Percentiles rank a stretch among this genome's conserved stretches.
Evolutionary conservation across 305 asterid genomes (phyloP).

Genomic region (Rubia peregrina): DNA sequence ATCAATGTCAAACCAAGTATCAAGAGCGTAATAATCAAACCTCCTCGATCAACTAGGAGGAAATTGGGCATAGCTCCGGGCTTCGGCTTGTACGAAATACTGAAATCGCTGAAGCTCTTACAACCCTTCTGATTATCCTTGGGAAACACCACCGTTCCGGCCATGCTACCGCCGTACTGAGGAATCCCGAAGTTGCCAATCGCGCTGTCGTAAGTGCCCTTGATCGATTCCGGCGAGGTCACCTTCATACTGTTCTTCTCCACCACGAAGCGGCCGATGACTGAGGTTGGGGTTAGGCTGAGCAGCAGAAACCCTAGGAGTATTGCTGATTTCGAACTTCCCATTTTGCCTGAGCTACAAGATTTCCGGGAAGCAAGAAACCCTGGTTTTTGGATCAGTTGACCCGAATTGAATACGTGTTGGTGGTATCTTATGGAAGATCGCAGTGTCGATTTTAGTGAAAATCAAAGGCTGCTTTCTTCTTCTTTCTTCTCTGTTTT

Average conservation of each 20-base stretch:
- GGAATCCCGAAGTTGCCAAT: conserved; percentile 90
- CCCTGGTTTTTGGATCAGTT: background rate
- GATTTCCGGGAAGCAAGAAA: conserved; percentile 1
- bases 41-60: conserved; percentile 88
- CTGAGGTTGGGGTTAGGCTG: conserved; percentile 30
- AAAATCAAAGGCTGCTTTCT: background rate
- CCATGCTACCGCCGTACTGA: conserved; percentile 81
- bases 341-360: conserved; percentile 44
- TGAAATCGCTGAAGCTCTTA: conserved; percentile 52
- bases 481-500: background rate
- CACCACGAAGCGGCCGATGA: conserved; percentile 63
- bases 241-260: conserved; percentile 87
- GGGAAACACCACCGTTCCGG: conserved; percentile 64
- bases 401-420: background rate
- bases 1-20: background rate
- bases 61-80: conserved; percentile 82
- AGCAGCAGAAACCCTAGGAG: conserved; percentile 40
- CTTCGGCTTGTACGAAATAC: conserved; percentile 60
- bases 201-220: conserved; percentile 70
- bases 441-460: background rate
- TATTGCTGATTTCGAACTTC: conserved; percentile 28
- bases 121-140: conserved; percentile 80
- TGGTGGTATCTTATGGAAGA: background rate
- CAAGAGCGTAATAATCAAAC: conserved; percentile 22
- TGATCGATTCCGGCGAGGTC: conserved; percentile 57